Evolutionary conservation across 2,329 filamentous ascomycete genomes (phyloP).

Genomic region (Sarocladium kiliense): DNA sequence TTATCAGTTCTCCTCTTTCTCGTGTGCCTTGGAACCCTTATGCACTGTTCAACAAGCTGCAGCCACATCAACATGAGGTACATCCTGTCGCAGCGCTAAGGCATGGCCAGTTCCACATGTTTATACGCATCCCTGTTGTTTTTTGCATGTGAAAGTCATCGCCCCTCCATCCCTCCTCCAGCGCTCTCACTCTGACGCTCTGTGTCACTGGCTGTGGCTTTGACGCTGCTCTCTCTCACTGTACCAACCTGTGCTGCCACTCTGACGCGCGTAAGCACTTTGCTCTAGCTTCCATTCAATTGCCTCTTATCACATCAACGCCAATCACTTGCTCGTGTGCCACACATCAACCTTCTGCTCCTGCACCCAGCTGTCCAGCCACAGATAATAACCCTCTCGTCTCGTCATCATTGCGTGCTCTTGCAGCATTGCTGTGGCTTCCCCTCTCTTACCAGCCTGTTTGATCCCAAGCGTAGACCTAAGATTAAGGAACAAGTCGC

Average conservation of each 20-base stretch:
- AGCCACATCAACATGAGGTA: slow-evolving; percentile 1
- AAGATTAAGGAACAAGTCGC: too few relatives aligned
- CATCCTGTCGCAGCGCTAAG: slow-evolving; percentile 5
- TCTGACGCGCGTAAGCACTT: too few relatives aligned
- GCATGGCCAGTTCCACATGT: slow-evolving; percentile 1
- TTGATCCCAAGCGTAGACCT: too few relatives aligned
- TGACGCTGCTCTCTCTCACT: too few relatives aligned
- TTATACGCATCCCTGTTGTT: slow-evolving; percentile 7
- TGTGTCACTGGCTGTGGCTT: too few relatives aligned
- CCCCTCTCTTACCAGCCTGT: background rate
- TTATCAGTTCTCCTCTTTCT: background rate
- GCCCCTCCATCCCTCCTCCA: slow-evolving; percentile 4
- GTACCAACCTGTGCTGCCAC: too few relatives aligned
- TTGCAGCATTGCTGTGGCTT: background rate
- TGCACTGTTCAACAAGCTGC: background rate
- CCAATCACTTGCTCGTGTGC: background rate
- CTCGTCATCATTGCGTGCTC: background rate
- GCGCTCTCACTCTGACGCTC: background rate
- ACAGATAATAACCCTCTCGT: background rate
- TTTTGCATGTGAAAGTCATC: slow-evolving; percentile 15
- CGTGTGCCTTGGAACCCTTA: background rate
- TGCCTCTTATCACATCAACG: background rate
- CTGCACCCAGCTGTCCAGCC: too few relatives aligned
- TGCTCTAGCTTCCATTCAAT: background rate
- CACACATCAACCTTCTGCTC: background rate